Evolutionary conservation across 2,329 filamentous ascomycete species (phyloP).

Genomic region (Fonsecaea multimorphosa): DNA sequence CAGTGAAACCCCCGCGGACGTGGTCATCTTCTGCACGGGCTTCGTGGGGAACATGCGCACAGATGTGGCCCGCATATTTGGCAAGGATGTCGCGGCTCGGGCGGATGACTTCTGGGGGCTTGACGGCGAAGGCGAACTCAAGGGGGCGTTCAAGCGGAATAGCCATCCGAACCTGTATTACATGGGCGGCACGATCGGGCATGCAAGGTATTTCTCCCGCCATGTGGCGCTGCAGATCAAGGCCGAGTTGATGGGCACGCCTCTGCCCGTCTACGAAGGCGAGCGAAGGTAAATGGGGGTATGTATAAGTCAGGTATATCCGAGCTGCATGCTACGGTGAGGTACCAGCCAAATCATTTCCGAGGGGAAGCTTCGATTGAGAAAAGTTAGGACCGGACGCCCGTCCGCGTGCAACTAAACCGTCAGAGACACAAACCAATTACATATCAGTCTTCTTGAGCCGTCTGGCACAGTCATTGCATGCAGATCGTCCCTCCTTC

Average conservation of each 20-base stretch:
- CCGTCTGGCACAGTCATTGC: too few species aligned
- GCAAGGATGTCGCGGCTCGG: conserved; percentile 48
- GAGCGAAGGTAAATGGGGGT: conserved; percentile 23
- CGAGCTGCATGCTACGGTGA: too few species aligned
- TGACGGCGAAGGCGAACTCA: conserved; percentile 56
- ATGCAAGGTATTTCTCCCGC: conserved; percentile 51
- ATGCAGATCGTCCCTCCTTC: too few species aligned
- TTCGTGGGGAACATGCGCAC: conserved; percentile 53
- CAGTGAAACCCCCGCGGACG: conserved; percentile 50
- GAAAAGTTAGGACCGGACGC: too few species aligned
- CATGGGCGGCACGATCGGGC: conserved; percentile 51
- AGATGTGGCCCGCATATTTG: conserved; percentile 49
- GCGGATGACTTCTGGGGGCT: conserved; percentile 55
- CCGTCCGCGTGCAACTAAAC: too few species aligned
- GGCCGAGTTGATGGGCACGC: conserved; percentile 40
- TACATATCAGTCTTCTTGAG: too few species aligned
- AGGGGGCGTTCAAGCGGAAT: conserved; percentile 50
- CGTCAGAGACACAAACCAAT: too few species aligned
- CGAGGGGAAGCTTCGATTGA: too few species aligned
- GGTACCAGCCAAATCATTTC: too few species aligned
- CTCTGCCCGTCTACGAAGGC: conserved; percentile 30
- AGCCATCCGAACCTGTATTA: conserved; percentile 50
- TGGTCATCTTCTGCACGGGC: conserved; percentile 56
- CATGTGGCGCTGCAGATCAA: conserved; percentile 57
- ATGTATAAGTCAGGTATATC: too few species aligned